Conservation (phyloP, 352 stramenopile genomes). For the Phytopythium kandeliae region DNA sequence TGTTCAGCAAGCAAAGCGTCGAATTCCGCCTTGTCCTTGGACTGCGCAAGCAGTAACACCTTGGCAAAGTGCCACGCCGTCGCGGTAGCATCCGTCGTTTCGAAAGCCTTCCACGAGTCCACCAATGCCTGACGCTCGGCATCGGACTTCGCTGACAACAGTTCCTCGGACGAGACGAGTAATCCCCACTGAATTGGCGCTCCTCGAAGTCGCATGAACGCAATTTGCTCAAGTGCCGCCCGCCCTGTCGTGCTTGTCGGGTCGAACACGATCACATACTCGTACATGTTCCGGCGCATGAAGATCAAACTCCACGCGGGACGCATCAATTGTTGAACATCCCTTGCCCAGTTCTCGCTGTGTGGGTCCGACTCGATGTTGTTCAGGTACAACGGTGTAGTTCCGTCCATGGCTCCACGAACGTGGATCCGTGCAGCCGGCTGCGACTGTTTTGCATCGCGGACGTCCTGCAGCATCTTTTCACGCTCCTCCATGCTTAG, state of each 20-base stretch:
- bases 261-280: constrained; percentile 71
- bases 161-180: constrained; percentile 63
- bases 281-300: constrained; percentile 85
- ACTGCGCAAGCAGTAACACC: constrained; percentile 56
- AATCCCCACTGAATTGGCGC: constrained; percentile 75
- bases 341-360: constrained; percentile 36
- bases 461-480: constrained; percentile 56
- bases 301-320: constrained; percentile 82
- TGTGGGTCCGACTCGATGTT: constrained; percentile 70
- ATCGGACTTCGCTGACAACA: constrained; percentile 41
- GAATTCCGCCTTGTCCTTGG: constrained; percentile 33
- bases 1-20: neutral
- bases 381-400: constrained; percentile 73
- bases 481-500: constrained; percentile 42
- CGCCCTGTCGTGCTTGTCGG: constrained; percentile 45
- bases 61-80: constrained; percentile 79
- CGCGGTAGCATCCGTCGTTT: constrained; percentile 31
- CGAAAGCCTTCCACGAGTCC: constrained; percentile 31
- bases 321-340: constrained; percentile 39
- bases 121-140: constrained; percentile 35
- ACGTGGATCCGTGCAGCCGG: constrained; percentile 56
- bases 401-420: constrained; percentile 47
- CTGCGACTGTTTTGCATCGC: constrained; percentile 37
- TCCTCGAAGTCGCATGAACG: constrained; percentile 63
- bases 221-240: constrained; percentile 45